Base-by-base conservation (phyloP, 2,329 filamentous ascomycete genomes). In the Fusarium sterilihyphosum region DNA sequence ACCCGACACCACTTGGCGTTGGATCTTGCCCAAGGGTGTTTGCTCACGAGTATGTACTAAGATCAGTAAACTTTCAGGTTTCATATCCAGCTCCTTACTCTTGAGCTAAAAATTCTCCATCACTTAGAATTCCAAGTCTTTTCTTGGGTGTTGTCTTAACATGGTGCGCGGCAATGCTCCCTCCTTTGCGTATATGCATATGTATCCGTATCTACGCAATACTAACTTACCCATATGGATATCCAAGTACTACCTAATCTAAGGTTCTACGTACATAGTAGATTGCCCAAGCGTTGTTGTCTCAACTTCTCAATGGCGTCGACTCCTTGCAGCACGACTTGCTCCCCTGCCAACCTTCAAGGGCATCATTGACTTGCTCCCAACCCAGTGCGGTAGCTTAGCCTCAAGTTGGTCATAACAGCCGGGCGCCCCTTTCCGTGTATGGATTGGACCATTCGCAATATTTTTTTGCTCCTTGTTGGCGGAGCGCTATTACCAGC, bases 261-360 rank as follows among this genome's bases (percentile, higher is more conserved):
- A 35, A 35, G 33, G 33, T 16, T 16, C 33, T 35, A 35, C n/a
- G 31, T 20, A 35, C 17, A 35, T 35, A 35, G 31, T 24, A 52
- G 37, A 70, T 65, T 43, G 41, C 40, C 46, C 31, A 64, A 26
- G 38, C 53, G 29, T 49, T 33, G 17, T 54, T 67, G 58, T 67
- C 54, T 68, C 41, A 60, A 59, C 38, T 35, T 61, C 29, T 47
- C 31, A 37, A 43, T 38, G 22, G 9, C 22, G 31, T 31, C 33
- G 26, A 38, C 38, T 67, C 47, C 40, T 57, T 54, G 43, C 47
- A 31, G 46, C 24, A 53, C 52, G 49, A 49, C 44, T 61, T 62
- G 60, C 60, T 59, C 52, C 72, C 71, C 57, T 72, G 64, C 52
- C 72, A 70, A 74, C 64, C 50, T 38, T 46, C 41, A 65, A 65